Conservation (phyloP, 495 filamentous ascomycete species). For the Articulospora tetracladia region DNA sequence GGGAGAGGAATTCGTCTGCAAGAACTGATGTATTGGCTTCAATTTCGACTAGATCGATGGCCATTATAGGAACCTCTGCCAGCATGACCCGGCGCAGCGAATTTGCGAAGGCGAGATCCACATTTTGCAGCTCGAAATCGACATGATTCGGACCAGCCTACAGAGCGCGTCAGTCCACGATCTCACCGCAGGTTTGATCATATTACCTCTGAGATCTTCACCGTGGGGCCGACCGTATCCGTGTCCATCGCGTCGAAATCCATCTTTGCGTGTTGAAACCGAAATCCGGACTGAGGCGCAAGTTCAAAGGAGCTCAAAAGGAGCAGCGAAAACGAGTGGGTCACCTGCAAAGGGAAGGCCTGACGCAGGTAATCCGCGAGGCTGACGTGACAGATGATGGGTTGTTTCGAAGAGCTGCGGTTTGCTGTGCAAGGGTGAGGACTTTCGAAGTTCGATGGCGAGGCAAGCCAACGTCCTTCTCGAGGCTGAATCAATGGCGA, state of each 20-base stretch:
- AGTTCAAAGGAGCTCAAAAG: background rate
- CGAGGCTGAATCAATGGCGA: constrained; percentile 3
- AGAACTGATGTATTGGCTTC: constrained; percentile 91
- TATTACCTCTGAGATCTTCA: constrained; percentile 66
- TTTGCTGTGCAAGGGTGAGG: background rate
- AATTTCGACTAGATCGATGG: constrained; percentile 92
- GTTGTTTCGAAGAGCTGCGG: background rate
- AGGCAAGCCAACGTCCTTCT: background rate
- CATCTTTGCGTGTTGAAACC: constrained; percentile 36
- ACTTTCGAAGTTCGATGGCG: background rate
- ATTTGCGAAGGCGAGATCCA: constrained; percentile 89
- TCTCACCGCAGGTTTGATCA: background rate
- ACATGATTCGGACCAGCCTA: constrained; percentile 68
- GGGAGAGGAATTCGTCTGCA: constrained; percentile 91
- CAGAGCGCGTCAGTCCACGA: constrained; percentile 5
- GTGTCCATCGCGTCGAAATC: constrained; percentile 65
- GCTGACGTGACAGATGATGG: constrained; percentile 11
- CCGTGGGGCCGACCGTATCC: constrained; percentile 61
- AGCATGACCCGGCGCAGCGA: constrained; percentile 88
- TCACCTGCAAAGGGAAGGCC: background rate
- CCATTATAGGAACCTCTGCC: constrained; percentile 91
- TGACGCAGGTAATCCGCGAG: constrained; percentile 14
- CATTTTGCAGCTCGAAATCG: constrained; percentile 76
- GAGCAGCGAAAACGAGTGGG: background rate
- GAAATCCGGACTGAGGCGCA: background rate